Base-by-base conservation (phyloP, 441 rosid genomes). In the Brassica balearica region DNA sequence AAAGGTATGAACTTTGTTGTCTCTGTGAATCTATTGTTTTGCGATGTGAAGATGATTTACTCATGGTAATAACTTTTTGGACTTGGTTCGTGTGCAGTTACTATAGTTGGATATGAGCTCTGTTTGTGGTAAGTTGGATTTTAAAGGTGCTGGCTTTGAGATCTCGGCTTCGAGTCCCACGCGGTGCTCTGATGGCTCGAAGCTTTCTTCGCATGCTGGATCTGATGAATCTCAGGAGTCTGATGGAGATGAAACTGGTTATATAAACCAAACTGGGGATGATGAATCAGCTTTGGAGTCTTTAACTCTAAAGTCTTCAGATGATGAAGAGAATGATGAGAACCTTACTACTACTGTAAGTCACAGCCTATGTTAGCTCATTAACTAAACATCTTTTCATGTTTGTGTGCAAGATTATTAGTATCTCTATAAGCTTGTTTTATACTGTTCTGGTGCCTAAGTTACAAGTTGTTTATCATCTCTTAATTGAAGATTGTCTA, bases 231-330 rank as follows among this genome's bases (percentile, higher is more conserved):
- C 64, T 38, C 80, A 67, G 61, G 90, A 76, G 48, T 84, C 83
- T 71, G 87, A 84, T 55, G 82, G 81, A 61, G 87, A 84, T 65
- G 82, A 80, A 73, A 69, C 71, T 9, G 80, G 82, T 65, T 82
- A 77, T 80, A 75, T 38, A 34, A 2, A 60, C 80, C 77, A 76
- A 75, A 66, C 65, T 78, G 71, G 12, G 29, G 83, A 77, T 27
- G 86, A 65, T 48, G 78, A 74, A 76, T 78, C 75, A 32, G 14
- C 36, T 46, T 77, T 38, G 34, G 79, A 55, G 48, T 53, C 80
- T 77, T 41, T 66, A 32, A 70, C 79, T 68, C 83, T 84, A 2
- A 8, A 63, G 41, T 69, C 65, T 38, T 59, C 72, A 46, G 66
- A 67, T 58, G 74, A 78, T 22, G 85, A 85, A 34, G 85, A 78